Evolutionary conservation across 495 filamentous ascomycete species (phyloP), one percentile per base, ranked within the genome.

Genomic region (Parmelia sp.): DNA sequence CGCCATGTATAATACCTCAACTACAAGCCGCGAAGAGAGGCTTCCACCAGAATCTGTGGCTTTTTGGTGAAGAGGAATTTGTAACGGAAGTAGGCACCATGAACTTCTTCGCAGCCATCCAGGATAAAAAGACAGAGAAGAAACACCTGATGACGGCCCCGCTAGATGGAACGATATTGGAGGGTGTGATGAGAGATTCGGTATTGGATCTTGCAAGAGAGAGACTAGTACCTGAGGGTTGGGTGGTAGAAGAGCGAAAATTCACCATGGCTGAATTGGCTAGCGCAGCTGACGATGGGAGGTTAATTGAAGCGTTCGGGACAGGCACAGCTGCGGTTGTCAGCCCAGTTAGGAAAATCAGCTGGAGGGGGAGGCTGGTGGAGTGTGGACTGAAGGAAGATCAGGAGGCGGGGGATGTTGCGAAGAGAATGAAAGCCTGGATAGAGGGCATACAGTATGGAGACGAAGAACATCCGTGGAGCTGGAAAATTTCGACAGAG

Each of bases 61-160:
- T 98, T 39, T 97, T 97, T 71, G 90, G 90, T 39, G 86, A 93
- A 66, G 91, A 97, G 76, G 90, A 96, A 68, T 95, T 85, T 70
- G 86, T 96, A 42, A 98, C 95, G 39, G 94, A 98, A 76, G 94
- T 94, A 39, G 94, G 94, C 62, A 96, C 95, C 39, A 98, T 97
- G 94, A 98, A 98, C 75, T 84, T 98, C 65, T 98, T 97, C 72
- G 84, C 88, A 12, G 90, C 88, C 17, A 73, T 96, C 66, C 82
- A 82, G 74, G 85, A 91, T 76, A 89, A 88, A 79, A 82, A 89
- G 70, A 91, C 88, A 27, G 94, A 93, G 5, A 82, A 89, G 80
- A 92, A 91, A 72, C 90, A 95, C 78, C 81, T 98, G 21, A 74
- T 96, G 65, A 98, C 94, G 23, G 90, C 93, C 57, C 93, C 94